phyloP scores from a whole-genome alignment of 2,329 filamentous ascomycete genomes.

The Pseudogymnoascus sp. region DNA sequence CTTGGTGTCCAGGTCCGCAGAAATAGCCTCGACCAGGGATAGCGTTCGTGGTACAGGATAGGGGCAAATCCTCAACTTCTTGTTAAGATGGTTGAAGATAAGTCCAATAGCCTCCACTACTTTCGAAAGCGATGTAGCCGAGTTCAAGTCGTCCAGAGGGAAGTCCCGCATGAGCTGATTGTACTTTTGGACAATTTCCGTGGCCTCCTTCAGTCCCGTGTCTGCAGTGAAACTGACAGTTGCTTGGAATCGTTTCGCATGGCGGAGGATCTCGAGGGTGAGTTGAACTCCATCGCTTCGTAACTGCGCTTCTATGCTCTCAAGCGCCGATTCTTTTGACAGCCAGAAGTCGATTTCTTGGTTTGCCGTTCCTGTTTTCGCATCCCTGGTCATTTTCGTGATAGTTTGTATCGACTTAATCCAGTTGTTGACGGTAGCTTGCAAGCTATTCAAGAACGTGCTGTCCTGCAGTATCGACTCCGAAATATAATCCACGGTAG shows the following conservation, averaged over 20 bases:
- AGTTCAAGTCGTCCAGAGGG: constrained; percentile 78
- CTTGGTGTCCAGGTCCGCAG: constrained; percentile 79
- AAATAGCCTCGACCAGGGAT: constrained; percentile 94
- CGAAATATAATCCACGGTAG: constrained; percentile 73
- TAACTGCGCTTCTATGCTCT: constrained; percentile 84
- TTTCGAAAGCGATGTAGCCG: constrained; percentile 81
- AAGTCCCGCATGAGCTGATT: constrained; percentile 99
- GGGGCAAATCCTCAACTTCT: constrained; percentile 91
- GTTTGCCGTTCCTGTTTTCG: constrained; percentile 67
- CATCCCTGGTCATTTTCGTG: constrained; percentile 87
- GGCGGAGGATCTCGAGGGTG: constrained; percentile 89
- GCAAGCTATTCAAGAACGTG: constrained; percentile 84
- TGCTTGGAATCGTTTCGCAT: constrained; percentile 95
- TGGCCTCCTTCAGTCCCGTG: constrained; percentile 90
- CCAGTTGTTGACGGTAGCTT: constrained; percentile 92
- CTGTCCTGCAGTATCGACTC: constrained; percentile 74
- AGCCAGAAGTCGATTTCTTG: constrained; percentile 99
- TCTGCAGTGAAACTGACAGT: constrained; percentile 95
- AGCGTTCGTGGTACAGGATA: constrained; percentile 90
- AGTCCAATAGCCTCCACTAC: constrained; percentile 80
- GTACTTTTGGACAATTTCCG: constrained; percentile 95
- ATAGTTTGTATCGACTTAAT: constrained; percentile 97
- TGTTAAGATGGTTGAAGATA: constrained; percentile 93
- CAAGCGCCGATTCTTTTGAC: constrained; percentile 88
- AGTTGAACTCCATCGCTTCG: constrained; percentile 80